phyloP scores from a whole-genome alignment of 1,139 yeast genomes.

The Candida albicans region DNA sequence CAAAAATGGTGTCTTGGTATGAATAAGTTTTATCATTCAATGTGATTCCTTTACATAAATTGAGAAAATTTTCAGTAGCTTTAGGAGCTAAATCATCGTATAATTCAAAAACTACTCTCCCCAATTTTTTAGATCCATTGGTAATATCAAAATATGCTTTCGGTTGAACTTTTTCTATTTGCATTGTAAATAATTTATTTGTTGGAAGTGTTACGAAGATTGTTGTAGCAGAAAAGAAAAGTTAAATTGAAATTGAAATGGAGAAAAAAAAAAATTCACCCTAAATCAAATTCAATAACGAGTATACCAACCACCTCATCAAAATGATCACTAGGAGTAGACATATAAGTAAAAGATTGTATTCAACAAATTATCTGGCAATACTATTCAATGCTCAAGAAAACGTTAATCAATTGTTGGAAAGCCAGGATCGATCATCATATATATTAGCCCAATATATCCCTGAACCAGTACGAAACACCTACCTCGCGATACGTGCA shows the following conservation, averaged over 20 bases:
- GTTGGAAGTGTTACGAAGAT: too few species aligned
- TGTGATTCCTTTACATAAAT: conserved; percentile 38
- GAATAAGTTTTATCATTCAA: conserved; percentile 23
- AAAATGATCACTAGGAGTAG: conserved; percentile 1
- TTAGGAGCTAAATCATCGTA: conserved; percentile 56
- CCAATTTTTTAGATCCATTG: conserved; percentile 47
- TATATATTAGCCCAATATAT: conserved; percentile 66
- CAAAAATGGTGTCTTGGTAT: conserved; percentile 54
- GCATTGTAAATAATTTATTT: conserved; percentile 21
- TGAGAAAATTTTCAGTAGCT: conserved; percentile 53
- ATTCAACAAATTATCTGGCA: conserved; percentile 7
- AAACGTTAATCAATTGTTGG: conserved; percentile 42
- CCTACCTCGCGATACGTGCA: conserved; percentile 67
- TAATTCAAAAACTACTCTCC: conserved; percentile 68
- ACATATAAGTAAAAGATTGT: conserved; percentile 1
- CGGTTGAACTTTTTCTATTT: conserved; percentile 31
- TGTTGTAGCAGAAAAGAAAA: neutral
- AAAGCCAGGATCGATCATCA: conserved; percentile 62
- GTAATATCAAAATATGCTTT: conserved; percentile 59
- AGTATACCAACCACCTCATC: neutral
- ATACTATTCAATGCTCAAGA: conserved; percentile 39
- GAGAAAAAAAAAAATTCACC: neutral
- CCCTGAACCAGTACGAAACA: conserved; percentile 65
- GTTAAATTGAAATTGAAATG: neutral
- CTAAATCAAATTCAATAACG: neutral